Evolutionary conservation across 1,139 yeast genomes (phyloP), one percentile per base, ranked within the genome.

Genomic region (Lizanozyma gosingica): DNA sequence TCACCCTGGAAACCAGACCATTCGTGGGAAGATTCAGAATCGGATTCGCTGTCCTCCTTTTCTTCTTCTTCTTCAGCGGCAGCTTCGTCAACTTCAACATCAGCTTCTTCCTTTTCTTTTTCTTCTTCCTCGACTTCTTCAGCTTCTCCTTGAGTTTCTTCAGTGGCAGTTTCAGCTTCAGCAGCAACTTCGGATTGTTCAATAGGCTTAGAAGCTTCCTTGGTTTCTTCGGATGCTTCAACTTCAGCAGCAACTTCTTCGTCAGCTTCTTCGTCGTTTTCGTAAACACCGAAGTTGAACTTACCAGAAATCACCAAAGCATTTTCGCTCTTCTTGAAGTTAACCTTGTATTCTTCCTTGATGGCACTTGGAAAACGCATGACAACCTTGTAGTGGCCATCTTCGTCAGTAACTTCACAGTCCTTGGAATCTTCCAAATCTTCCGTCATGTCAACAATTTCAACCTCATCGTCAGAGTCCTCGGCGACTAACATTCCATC

Each of bases 361-460:
- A 64, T 61, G 41, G 70, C 54, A 14, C 73, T 63, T 32, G 75
- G 75, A 42, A 70, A 65, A 53, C 75, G 63, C 44, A 70, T 57
- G 46, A 56, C 61, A 50, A 70, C 63, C 49, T 65, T 66, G 55
- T 68, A 71, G 17, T 64, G 63, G 44, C 63, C 56, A 36, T 66
- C 70, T 44, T 67, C 67, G 22, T 64, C 50, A 47, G 69, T 65
- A 36, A 59, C 54, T 52, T 69, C 73, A 51, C 71, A 69, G 52
- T 70, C 76, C 47, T 67, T 69, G 40, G 72, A 65, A 52, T 67
- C 57, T 44, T 60, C 65, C 49, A 70, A 63, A 51, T 70, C 76
- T 40, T 61, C 62, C 38, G 69, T 55, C 52, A 69, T 64, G 50
- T 70, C 75, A 45, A 69, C 63, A 29, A 69, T 54, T 40, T 59